phyloP scores from a whole-genome alignment of 768 basidiomycete species.

The Gloeostereum incarnatum region DNA sequence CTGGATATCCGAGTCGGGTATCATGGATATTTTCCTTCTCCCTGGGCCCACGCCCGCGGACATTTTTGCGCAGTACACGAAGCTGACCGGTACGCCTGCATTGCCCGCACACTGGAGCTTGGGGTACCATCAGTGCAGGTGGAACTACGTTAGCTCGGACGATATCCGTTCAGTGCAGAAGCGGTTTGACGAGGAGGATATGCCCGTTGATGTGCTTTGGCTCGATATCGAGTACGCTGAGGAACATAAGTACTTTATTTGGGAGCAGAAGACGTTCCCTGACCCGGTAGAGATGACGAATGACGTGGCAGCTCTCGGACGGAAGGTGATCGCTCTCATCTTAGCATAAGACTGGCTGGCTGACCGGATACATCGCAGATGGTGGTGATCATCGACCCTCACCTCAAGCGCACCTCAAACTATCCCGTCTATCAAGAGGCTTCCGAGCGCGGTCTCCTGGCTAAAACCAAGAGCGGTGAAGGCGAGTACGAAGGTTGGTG shows the following conservation, averaged over 20 bases:
- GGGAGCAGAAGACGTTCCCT: conserved; percentile 89
- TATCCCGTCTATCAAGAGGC: conserved; percentile 86
- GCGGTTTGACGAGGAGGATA: conserved; percentile 88
- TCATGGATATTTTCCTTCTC: conserved; percentile 88
- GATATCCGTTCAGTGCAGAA: conserved; percentile 81
- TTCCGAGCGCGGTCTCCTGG: conserved; percentile 70
- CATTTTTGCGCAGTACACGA: conserved; percentile 79
- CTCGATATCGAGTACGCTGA: conserved; percentile 93
- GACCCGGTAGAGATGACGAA: conserved; percentile 92
- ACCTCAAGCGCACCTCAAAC: conserved; percentile 72
- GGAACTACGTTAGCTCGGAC: conserved; percentile 92
- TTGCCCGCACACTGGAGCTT: conserved; percentile 90
- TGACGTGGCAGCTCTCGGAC: conserved; percentile 73
- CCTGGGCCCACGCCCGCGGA: conserved; percentile 83
- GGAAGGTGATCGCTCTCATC: conserved; percentile 52
- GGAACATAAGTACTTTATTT: conserved; percentile 95
- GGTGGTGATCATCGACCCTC: conserved; percentile 97
- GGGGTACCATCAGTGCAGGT: conserved; percentile 95
- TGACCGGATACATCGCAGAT: conserved; percentile 50
- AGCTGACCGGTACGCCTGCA: conserved; percentile 76
- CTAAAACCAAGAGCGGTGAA: conserved; percentile 72
- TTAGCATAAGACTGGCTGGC: conserved; percentile 4
- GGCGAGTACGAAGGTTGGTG: conserved; percentile 97
- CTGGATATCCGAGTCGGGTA: conserved; percentile 97
- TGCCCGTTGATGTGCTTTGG: conserved; percentile 96